These are phyloP conservation scores for Abrus pulchellus DNA, from an alignment of 306 rosid genomes.

Conservation along the genomic window DNA sequence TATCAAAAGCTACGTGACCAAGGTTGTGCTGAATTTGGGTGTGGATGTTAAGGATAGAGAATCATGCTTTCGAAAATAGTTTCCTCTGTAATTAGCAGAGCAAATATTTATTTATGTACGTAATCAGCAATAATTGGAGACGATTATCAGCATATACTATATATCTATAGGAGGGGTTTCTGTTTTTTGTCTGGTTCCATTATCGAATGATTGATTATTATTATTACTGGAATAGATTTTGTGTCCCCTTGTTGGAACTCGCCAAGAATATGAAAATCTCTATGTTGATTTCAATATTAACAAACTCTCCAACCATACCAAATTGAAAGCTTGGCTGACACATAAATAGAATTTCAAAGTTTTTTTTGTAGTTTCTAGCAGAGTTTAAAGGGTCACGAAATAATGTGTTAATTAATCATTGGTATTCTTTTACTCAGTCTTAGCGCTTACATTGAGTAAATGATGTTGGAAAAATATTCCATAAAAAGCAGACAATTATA, in stretches of 20 bases:
- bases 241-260: constrained; percentile 46
- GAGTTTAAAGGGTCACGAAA: constrained; percentile 11
- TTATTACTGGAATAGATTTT: constrained; percentile 44
- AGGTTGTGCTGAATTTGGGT: constrained; percentile 20
- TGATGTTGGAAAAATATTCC: constrained; percentile 14
- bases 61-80: constrained; percentile 17
- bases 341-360: background rate
- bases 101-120: constrained; percentile 46
- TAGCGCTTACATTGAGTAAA: constrained; percentile 1
- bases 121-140: constrained; percentile 36
- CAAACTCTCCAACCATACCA: constrained; percentile 24
- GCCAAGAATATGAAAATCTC: constrained; percentile 35
- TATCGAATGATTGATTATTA: constrained; percentile 42
- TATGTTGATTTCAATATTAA: background rate
- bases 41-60: constrained; percentile 18
- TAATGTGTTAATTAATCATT: constrained; percentile 15
- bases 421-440: constrained; percentile 16
- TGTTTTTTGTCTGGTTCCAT: constrained; percentile 43
- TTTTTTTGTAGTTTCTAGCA: background rate
- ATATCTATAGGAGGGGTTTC: background rate
- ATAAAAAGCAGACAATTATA: constrained; percentile 12
- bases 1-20: constrained; percentile 26
- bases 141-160: constrained; percentile 11
- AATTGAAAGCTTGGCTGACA: constrained; percentile 39
- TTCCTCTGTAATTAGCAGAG: constrained; percentile 22